Evolutionary conservation across 768 basidiomycete genomes (phyloP), one percentile per base, ranked within the genome.

Genomic region (Mrakia gelida): DNA sequence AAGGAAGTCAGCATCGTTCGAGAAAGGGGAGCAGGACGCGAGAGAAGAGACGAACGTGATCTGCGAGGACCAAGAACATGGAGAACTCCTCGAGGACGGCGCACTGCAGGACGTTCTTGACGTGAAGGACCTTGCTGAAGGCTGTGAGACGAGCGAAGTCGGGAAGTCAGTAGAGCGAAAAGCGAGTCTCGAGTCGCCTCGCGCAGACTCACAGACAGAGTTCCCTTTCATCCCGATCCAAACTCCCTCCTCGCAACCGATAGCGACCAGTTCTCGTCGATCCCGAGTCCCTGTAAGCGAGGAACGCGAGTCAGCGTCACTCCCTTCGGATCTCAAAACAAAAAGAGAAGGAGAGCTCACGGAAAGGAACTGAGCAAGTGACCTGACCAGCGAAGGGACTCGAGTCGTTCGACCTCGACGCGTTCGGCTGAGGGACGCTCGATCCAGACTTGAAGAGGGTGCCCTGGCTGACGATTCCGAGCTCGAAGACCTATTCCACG

Each of bases 51-150:
- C 49, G 49, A 52, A 52, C 67, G 87, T 95, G 95, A 85, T 97
- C 94, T 11, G 95, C 93, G 16, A 98, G 86, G 7, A 98, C 96
- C 38, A 98, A 88, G 87, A 99, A 95, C 80, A 98, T 94, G 23
- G 94, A 93, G 84, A 97, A 98, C 80, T 96, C 93, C 82, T 97
- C 94, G 10, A 98, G 86, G 88, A 98, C 95, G 0, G 95, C 95
- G 83, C 93, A 94, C 82, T 97, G 94, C 0, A 94, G 95, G 45
- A 98, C 95, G 86, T 91, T 90, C 84, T 94, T 94, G 65, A 98
- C 86, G 83, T 97, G 95, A 2, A 98, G 87, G 23, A 98, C 95
- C 34, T 94, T 93, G 94, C 93, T 95, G 78, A 49, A 76, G 63
- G 52, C 38, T 13, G 73, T 30, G 65, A 30, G 23, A 18, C 13